Conservation (phyloP, 2,329 filamentous ascomycete species). For the Hawksworthiomyces lignivorus region DNA sequence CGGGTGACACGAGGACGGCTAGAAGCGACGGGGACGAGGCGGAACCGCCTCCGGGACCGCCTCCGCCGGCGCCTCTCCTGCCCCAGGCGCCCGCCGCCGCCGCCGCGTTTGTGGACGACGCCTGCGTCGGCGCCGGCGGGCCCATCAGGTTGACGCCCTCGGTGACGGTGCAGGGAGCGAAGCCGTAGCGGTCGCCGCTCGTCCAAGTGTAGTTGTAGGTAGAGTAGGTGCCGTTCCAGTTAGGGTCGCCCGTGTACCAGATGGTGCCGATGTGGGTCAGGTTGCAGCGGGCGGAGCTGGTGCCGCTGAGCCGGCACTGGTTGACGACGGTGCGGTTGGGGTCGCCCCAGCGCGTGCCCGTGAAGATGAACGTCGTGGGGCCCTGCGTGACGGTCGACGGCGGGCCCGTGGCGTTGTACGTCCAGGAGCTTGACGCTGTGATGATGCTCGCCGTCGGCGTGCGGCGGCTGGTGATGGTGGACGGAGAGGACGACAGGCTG, state of each 20-base stretch:
- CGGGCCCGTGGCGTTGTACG: constrained; percentile 15
- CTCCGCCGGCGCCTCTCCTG: background rate
- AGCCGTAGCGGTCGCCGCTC: constrained; percentile 20
- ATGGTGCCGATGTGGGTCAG: constrained; percentile 20
- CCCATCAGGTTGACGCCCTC: constrained; percentile 16
- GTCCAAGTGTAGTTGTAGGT: constrained; percentile 23
- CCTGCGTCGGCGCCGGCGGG: constrained; percentile 8
- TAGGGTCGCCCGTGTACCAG: constrained; percentile 19
- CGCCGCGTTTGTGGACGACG: constrained; percentile 4
- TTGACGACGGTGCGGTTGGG: constrained; percentile 18
- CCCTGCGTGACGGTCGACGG: constrained; percentile 22
- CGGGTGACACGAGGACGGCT: background rate
- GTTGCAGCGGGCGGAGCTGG: constrained; percentile 18
- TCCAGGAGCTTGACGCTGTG: constrained; percentile 10
- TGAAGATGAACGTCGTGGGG: constrained; percentile 20
- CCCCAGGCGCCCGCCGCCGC: background rate
- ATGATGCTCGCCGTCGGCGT: constrained; percentile 4
- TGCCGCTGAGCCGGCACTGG: constrained; percentile 20
- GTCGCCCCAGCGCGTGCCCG: constrained; percentile 16
- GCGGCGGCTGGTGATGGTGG: background rate
- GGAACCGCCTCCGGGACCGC: background rate
- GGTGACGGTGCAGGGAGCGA: constrained; percentile 22
- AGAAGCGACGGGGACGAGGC: background rate
- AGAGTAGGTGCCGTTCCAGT: constrained; percentile 19
- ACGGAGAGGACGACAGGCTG: background rate